Base-by-base conservation (phyloP, 2,329 filamentous ascomycete species). In the Purpureocillium takamizusanense region DNA sequence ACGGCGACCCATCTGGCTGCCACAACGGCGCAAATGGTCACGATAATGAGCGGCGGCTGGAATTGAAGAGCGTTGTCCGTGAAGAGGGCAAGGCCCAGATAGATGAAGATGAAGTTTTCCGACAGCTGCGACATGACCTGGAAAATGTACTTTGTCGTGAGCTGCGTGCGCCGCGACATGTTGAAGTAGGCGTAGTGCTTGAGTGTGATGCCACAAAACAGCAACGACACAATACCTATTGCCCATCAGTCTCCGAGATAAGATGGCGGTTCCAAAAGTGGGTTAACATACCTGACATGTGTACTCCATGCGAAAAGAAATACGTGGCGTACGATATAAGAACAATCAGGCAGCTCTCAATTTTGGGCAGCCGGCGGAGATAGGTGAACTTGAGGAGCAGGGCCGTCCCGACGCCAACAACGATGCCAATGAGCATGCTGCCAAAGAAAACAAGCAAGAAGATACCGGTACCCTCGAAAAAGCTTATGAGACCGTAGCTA, bases 131-230 rank as follows among this genome's bases (percentile, higher is more conserved):
- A 86, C 51, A 94, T 81, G 45, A 95, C 82, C 59, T 94, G 87
- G 66, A 98, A 98, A 41, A 95, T 75, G 63, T 94, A 98, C 61
- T 98, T 98, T 37, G 92, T 98, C 13, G 92, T 95, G 46, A 98
- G 80, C 59, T 98, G 92, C 2, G 92, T 97, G 45, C 92, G 82
- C 35, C 92, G 81, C 23, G 92, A 98, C 92, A 98, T 98, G 68
- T 98, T 98, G 72, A 97, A 95, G 66, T 98, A 98, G 45, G 92
- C 92, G 55, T 98, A 98, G 59, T 98, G 92, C 63, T 98, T 98
- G 46, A 98, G 70, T 10, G 92, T 97, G 51, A 98, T 98, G 39
- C 92, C 92, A 61, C 92, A 98, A 69, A 98, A 98, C 2, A 98
- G 72, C 42, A 98, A 70, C 17, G 92, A 94, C 49, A 98, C 92